These are phyloP conservation scores for Evansstolkia leycettana DNA, from an alignment of 495 filamentous ascomycete species.

Conservation along the genomic window DNA sequence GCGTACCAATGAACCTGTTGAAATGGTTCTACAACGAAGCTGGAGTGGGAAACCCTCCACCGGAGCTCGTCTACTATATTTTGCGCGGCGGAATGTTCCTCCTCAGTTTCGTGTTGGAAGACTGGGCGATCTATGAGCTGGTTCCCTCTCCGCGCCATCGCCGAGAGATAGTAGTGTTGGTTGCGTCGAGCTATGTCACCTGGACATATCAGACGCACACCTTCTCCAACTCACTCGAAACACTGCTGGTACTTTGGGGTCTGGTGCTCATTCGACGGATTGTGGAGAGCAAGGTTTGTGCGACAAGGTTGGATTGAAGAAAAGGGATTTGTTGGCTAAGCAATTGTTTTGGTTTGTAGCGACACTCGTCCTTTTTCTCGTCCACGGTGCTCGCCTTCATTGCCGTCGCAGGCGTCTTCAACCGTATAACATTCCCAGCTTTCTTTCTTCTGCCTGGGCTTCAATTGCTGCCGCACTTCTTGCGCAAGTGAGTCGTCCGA, in stretches of 20 bases:
- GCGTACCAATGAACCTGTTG: slow-evolving; percentile 79
- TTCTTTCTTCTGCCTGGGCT: slow-evolving; percentile 73
- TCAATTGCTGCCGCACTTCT: slow-evolving; percentile 72
- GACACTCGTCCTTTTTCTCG: slow-evolving; percentile 61
- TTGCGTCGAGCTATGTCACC: slow-evolving; percentile 93
- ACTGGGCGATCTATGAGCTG: slow-evolving; percentile 92
- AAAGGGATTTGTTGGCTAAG: slow-evolving; percentile 5
- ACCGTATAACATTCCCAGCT: slow-evolving; percentile 92
- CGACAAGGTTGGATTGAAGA: slow-evolving; percentile 1
- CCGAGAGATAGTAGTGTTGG: slow-evolving; percentile 58
- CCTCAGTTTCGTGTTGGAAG: slow-evolving; percentile 88
- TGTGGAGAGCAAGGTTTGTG: slow-evolving; percentile 54
- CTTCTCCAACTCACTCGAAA: slow-evolving; percentile 96
- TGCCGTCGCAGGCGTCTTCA: slow-evolving; percentile 78
- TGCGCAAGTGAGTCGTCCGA: slow-evolving; percentile 49
- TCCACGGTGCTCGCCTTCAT: slow-evolving; percentile 67
- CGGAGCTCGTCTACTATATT: slow-evolving; percentile 76
- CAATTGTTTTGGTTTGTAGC: slow-evolving; percentile 28
- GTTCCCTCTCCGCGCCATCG: slow-evolving; percentile 62
- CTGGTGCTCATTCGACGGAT: slow-evolving; percentile 83
- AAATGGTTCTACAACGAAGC: slow-evolving; percentile 70
- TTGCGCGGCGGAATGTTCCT: slow-evolving; percentile 82
- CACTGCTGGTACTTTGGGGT: slow-evolving; percentile 80
- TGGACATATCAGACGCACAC: slow-evolving; percentile 99
- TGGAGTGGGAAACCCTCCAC: slow-evolving; percentile 40